Conservation (phyloP, 129 eudicot genomes). For the Helichrysum umbraculigerum region DNA sequence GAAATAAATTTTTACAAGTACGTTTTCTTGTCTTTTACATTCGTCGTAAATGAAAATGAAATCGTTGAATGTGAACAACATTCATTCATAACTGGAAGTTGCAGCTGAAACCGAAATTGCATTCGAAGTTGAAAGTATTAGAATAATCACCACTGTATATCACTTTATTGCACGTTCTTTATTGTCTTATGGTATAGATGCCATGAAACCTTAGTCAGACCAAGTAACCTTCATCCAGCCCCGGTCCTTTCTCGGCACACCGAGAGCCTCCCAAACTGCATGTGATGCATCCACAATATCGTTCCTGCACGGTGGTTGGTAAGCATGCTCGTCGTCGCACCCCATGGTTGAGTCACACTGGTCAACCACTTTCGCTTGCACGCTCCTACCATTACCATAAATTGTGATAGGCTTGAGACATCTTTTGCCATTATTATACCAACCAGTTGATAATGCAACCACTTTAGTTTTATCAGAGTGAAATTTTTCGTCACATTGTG, state of each 20-base stretch:
- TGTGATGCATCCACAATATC: slow-evolving; percentile 55
- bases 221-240: slow-evolving; percentile 43
- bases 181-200: not conserved
- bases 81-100: not conserved
- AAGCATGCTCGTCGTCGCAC: slow-evolving; percentile 39
- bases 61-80: not conserved
- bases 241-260: slow-evolving; percentile 26
- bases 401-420: slow-evolving; percentile 28
- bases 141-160: not conserved
- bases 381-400: slow-evolving; percentile 24
- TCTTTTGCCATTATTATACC: slow-evolving; percentile 18
- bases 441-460: slow-evolving; percentile 26
- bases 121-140: not conserved
- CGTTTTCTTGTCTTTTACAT: not conserved
- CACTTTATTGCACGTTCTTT: not conserved
- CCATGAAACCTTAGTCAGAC: slow-evolving; percentile 30
- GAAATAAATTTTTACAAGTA: slow-evolving; percentile 5
- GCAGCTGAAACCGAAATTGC: not conserved
- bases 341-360: slow-evolving; percentile 48
- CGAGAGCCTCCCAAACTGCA: slow-evolving; percentile 53
- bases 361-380: slow-evolving; percentile 41
- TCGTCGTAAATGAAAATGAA: not conserved
- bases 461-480: slow-evolving; percentile 32
- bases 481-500: slow-evolving; percentile 23
- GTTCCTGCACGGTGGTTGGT: slow-evolving; percentile 41